Conservation (phyloP, 371 early-diverging fungal genomes). For the Mucor sp. region DNA sequence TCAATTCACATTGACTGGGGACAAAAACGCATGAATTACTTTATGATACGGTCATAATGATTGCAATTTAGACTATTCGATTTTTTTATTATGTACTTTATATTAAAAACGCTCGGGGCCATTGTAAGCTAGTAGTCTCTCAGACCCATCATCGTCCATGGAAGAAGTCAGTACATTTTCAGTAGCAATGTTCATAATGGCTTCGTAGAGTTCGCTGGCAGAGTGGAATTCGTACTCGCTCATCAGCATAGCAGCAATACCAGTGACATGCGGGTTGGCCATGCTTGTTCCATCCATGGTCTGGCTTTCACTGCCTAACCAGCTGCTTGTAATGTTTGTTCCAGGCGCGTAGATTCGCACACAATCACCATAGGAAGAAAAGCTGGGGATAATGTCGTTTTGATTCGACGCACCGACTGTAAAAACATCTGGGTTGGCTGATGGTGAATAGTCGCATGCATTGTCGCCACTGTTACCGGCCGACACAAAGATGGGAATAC, state of each 20-base stretch:
- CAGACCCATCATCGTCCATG: not conserved
- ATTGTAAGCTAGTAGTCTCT: constrained; percentile 12
- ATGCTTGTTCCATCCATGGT: constrained; percentile 71
- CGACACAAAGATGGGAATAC: constrained; percentile 59
- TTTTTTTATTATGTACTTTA: not conserved
- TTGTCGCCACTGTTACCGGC: constrained; percentile 71
- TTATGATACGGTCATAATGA: not conserved
- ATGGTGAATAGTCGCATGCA: constrained; percentile 75
- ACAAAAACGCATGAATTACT: not conserved
- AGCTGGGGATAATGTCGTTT: constrained; percentile 48
- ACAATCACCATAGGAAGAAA: constrained; percentile 59
- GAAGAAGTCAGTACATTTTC: constrained; percentile 13
- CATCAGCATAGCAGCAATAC: constrained; percentile 51
- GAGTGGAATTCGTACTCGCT: constrained; percentile 14
- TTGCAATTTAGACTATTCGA: not conserved
- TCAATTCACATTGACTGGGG: not conserved
- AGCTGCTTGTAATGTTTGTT: constrained; percentile 51
- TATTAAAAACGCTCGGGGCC: constrained; percentile 2
- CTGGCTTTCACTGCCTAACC: constrained; percentile 39
- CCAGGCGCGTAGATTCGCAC: constrained; percentile 64
- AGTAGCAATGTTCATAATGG: constrained; percentile 16
- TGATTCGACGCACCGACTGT: constrained; percentile 67
- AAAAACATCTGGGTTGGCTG: constrained; percentile 60
- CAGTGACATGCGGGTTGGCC: constrained; percentile 74
- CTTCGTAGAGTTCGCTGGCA: constrained; percentile 27